These are phyloP conservation scores for Adansonia rubrostipa DNA, from an alignment of 441 rosid genomes.

Conservation along the genomic window DNA sequence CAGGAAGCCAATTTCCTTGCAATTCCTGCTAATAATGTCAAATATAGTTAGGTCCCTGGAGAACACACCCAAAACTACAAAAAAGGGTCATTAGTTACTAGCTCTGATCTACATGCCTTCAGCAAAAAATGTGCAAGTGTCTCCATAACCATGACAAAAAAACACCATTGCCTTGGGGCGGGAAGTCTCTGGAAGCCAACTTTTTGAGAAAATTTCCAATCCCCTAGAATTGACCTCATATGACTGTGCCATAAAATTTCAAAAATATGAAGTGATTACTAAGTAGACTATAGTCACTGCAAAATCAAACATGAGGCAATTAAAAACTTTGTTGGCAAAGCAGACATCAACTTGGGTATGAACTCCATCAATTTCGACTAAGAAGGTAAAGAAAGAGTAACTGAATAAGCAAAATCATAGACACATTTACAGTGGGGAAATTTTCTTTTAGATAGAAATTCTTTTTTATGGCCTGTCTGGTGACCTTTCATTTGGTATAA, in stretches of 20 bases:
- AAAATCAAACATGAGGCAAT: not conserved
- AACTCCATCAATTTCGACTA: not conserved
- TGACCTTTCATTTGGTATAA: not conserved
- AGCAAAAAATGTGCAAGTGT: conserved; percentile 90
- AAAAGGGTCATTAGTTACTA: conserved; percentile 8
- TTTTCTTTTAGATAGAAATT: not conserved
- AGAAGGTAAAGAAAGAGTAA: not conserved
- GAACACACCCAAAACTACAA: conserved; percentile 5
- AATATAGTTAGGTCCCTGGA: conserved; percentile 17
- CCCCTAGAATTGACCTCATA: conserved; percentile 85
- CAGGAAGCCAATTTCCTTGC: conserved; percentile 76
- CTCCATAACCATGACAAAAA: conserved; percentile 96
- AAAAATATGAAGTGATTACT: conserved; percentile 12
- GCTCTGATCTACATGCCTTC: conserved; percentile 66
- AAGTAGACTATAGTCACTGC: conserved; percentile 8
- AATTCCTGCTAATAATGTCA: conserved; percentile 56
- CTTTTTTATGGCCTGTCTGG: not conserved
- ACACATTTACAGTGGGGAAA: not conserved
- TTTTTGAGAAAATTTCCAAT: conserved; percentile 76
- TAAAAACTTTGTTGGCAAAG: not conserved
- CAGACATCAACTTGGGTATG: not conserved
- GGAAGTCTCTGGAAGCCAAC: conserved; percentile 81
- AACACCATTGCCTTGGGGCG: conserved; percentile 74
- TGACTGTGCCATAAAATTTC: conserved; percentile 43
- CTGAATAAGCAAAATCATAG: conserved; percentile 9